Evolutionary conservation across 1,284 basidiomycete genomes (phyloP).

Genomic region (Lignosus rhinocerotis): DNA sequence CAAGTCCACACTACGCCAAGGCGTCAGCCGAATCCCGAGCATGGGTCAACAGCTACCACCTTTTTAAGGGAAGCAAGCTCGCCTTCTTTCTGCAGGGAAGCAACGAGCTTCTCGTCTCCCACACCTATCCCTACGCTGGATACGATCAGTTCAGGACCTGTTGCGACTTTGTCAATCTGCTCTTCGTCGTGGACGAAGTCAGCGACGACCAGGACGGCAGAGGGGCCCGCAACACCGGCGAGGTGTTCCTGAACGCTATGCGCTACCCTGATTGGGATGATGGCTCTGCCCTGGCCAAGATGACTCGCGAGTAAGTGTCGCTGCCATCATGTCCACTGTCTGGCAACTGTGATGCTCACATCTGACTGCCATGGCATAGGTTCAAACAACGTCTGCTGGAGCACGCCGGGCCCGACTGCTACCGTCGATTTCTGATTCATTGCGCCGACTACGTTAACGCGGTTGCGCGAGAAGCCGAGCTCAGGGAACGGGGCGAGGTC

Average conservation of each 20-base stretch:
- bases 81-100: conserved; percentile 60
- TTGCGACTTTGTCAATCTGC: conserved; percentile 67
- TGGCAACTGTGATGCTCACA: conserved; percentile 3
- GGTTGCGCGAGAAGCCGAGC: conserved; percentile 37
- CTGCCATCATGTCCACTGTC: not conserved
- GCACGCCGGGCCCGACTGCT: conserved; percentile 43
- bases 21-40: conserved; percentile 57
- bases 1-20: conserved; percentile 56
- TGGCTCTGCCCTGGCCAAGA: conserved; percentile 35
- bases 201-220: conserved; percentile 63
- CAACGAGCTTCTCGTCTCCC: conserved; percentile 65
- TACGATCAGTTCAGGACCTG: conserved; percentile 61
- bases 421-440: conserved; percentile 39
- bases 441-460: conserved; percentile 39
- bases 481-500: conserved; percentile 35
- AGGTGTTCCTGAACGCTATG: conserved; percentile 44
- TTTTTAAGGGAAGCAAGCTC: conserved; percentile 61
- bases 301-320: conserved; percentile 36
- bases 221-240: conserved; percentile 55
- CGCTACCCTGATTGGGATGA: conserved; percentile 37
- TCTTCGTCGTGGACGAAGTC: conserved; percentile 70
- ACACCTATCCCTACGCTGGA: conserved; percentile 59
- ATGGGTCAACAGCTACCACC: conserved; percentile 64
- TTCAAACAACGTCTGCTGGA: conserved; percentile 52
- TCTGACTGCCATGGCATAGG: conserved; percentile 32